Evolutionary conservation across 2,329 filamentous ascomycete species (phyloP), one percentile per base, ranked within the genome.

Genomic region (Clarireedia homoeocarpa): DNA sequence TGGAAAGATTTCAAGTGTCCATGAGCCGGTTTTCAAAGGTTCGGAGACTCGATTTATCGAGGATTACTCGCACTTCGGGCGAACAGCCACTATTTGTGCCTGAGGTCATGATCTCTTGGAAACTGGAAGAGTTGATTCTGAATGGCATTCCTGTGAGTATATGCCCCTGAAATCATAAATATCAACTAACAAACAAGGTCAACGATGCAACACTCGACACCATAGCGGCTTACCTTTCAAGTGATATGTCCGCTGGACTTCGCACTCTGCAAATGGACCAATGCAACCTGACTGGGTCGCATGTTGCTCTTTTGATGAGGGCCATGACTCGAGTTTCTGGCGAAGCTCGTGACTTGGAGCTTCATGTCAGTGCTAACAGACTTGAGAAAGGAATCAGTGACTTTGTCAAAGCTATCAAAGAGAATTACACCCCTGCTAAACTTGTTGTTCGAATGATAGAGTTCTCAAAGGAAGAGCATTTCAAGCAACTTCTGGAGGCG

Each of bases 401-500:
- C 42, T 72, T 83, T 44, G 74, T 77, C 7, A 73, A 73, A 50
- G 78, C 79, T 2, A 79, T 83, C 48, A 68, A 74, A 23, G 70
- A 70, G 49, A 75, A 76, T 30, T 71, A 77, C 46, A 81, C 83
- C 0, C 85, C 85, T 2, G 77, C 82, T 2, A 80, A 81, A 61
- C 68, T 89, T 27, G 84, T 82, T 4, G 82, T 89, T 71, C 76
- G 81, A 38, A 81, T 86, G 71, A 79, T 88, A 38, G 85, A 88
- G 65, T 89, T 69, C 46, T 61, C 62, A 7, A 69, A 69, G 48
- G 69, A 71, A 51, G 63, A 66, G 36, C 60, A 68, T 39, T 88
- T 88, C 61, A 77, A 81, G 38, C 77, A 82, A 56, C 72, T 89
- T 48, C 74, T 88, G 6, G 71, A 80, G 57, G 84, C 85, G 1